Base-by-base conservation (phyloP, 2,329 filamentous ascomycete genomes). In the Cladosporium velox region DNA sequence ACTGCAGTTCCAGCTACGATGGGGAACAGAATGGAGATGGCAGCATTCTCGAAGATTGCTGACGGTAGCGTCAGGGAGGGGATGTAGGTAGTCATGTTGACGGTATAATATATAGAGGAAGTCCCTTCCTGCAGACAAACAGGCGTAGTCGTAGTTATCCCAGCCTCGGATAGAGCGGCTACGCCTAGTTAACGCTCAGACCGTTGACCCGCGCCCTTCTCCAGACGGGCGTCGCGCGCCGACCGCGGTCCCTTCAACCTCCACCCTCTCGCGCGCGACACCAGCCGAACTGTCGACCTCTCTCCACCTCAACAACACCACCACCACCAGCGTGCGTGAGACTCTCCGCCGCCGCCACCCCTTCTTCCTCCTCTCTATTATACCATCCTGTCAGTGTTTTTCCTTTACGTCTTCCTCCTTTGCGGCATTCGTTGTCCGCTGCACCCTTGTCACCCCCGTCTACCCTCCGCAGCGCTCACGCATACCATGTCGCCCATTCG, bases 71-170 rank as follows among this genome's bases (percentile, higher is more conserved):
- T 93, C 69, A 96, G 79, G 47, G 87, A 88, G n/a, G 91, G 88
- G 67, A 95, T 87, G 77, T 90, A 90, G 68, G 91, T 88, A 12
- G 91, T 93, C 91, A 95, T 96, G 68, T 84, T 77, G 66, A 61
- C 21, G 59, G 32, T 24, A 30, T 28, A 2, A 24, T 58, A 21
- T 58, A 58, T 28, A 21, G 12, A 6, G 38, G n/a, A 21, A 4
- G 10, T 4, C 10, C 12, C 41, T 47, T 2, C 10, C 10, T 11
- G 14, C 41, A 44, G n/a, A 21, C 41, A 21, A 5, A 47, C 41
- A 47, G 18, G n/a, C n/a, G 41, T 24, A 24, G 41, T 47, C 41
- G 41, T n/a, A n/a, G 38, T 44, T 6, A 10, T 21, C 10, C 4
- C 41, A 24, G n/a, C 52, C 52, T 55, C 52, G 52, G 52, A 55